phyloP scores from a whole-genome alignment of 306 rosid species.

The Crotalaria pallida region DNA sequence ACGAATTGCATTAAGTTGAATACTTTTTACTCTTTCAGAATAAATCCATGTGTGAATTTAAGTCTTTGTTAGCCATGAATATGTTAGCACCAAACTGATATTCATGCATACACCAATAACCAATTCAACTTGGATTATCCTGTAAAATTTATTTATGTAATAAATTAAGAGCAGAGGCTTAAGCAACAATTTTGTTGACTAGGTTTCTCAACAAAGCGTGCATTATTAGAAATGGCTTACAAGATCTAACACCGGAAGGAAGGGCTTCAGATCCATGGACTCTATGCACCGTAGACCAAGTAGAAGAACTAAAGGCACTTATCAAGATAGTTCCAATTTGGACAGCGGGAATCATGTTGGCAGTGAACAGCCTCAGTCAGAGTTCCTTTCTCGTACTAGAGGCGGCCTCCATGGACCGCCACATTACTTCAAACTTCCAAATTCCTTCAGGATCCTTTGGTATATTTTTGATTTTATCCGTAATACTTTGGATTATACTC shows the following conservation, averaged over 20 bases:
- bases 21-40: not conserved
- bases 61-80: not conserved
- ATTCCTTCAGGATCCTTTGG: constrained; percentile 21
- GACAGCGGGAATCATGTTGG: constrained; percentile 27
- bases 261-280: constrained; percentile 40
- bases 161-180: not conserved
- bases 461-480: constrained; percentile 8
- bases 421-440: constrained; percentile 23
- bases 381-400: constrained; percentile 19
- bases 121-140: not conserved
- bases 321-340: constrained; percentile 22
- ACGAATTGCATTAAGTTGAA: not conserved
- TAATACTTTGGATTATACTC: constrained; percentile 12
- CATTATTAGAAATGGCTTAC: constrained; percentile 17
- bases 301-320: constrained; percentile 31
- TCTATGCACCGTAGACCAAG: constrained; percentile 46
- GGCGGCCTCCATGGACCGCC: constrained; percentile 26
- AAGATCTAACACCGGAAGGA: constrained; percentile 26
- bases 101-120: not conserved
- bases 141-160: not conserved
- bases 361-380: constrained; percentile 1
- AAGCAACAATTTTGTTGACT: not conserved
- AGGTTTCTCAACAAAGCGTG: constrained; percentile 52
- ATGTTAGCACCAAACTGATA: not conserved
- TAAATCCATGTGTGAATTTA: not conserved